phyloP scores from a whole-genome alignment of 148 eudicot genomes.

The Dysphania ambrosioides region DNA sequence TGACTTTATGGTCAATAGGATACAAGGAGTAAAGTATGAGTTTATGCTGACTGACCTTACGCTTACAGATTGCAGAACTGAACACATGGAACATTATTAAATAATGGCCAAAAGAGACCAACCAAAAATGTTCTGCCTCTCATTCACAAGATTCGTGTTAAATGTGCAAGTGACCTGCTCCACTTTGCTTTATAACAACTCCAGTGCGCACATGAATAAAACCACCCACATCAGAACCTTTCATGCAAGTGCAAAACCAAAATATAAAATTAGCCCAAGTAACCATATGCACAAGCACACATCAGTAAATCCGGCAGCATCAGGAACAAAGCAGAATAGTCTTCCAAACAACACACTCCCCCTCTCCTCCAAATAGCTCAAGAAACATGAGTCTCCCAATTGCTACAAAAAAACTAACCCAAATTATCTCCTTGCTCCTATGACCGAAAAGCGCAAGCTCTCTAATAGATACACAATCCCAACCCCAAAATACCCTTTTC shows the following conservation, averaged over 20 bases:
- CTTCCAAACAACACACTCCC: background rate
- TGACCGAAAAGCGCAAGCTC: background rate
- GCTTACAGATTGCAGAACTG: background rate
- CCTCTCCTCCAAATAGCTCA: background rate
- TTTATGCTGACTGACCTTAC: background rate
- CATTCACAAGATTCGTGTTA: conserved; percentile 3
- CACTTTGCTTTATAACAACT: conserved; percentile 27
- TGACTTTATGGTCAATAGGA: too few species aligned
- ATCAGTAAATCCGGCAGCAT: background rate
- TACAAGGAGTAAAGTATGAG: too few species aligned
- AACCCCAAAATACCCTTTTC: background rate
- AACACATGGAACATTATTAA: background rate
- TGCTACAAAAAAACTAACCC: background rate
- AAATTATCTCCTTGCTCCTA: background rate
- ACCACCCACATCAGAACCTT: background rate
- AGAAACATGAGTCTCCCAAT: background rate
- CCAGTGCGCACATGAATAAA: conserved; percentile 21
- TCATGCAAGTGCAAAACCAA: background rate
- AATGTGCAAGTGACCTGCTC: conserved; percentile 9
- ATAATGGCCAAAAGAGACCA: conserved; percentile 1
- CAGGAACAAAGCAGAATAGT: background rate
- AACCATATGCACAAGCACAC: conserved; percentile 17
- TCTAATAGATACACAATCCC: background rate
- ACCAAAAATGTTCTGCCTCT: background rate
- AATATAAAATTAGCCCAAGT: background rate